These are phyloP conservation scores for Astragalus glycyphyllos DNA, from an alignment of 306 rosid genomes.

Conservation along the genomic window DNA sequence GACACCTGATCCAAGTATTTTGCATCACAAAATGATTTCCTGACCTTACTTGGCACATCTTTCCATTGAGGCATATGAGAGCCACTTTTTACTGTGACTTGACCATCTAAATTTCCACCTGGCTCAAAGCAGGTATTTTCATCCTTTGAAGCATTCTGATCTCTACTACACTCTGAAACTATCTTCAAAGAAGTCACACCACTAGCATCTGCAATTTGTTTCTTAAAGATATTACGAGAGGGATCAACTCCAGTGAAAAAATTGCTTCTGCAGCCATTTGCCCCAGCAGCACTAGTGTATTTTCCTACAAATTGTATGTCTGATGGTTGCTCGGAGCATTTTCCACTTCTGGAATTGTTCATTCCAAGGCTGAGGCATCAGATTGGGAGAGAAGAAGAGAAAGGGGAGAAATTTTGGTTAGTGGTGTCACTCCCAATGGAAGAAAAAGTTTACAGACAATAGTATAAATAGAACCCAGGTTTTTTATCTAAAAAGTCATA, in stretches of 20 bases:
- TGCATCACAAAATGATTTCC: conserved; percentile 51
- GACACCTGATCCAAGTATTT: conserved; percentile 42
- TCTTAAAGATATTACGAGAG: conserved; percentile 34
- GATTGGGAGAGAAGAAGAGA: not conserved
- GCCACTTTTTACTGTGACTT: conserved; percentile 34
- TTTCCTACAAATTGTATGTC: conserved; percentile 41
- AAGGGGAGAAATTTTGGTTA: conserved; percentile 15
- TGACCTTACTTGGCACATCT: conserved; percentile 66
- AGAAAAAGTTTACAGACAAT: conserved; percentile 17
- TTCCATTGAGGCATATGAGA: conserved; percentile 60
- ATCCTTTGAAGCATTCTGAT: conserved; percentile 40
- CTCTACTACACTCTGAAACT: conserved; percentile 44
- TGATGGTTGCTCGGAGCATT: conserved; percentile 46
- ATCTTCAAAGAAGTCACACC: conserved; percentile 46
- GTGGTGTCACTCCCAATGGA: conserved; percentile 13
- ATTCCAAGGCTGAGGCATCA: conserved; percentile 51
- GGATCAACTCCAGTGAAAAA: conserved; percentile 49
- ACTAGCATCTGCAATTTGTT: conserved; percentile 38
- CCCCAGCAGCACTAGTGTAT: conserved; percentile 37
- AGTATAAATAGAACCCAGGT: conserved; percentile 11
- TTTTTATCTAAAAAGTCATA: not conserved
- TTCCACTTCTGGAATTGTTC: conserved; percentile 48
- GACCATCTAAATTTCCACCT: conserved; percentile 44
- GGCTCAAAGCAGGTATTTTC: conserved; percentile 39
- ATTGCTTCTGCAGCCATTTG: conserved; percentile 42